Conservation (phyloP, 495 filamentous ascomycete species). For the Penicillium dipodomyicola region DNA sequence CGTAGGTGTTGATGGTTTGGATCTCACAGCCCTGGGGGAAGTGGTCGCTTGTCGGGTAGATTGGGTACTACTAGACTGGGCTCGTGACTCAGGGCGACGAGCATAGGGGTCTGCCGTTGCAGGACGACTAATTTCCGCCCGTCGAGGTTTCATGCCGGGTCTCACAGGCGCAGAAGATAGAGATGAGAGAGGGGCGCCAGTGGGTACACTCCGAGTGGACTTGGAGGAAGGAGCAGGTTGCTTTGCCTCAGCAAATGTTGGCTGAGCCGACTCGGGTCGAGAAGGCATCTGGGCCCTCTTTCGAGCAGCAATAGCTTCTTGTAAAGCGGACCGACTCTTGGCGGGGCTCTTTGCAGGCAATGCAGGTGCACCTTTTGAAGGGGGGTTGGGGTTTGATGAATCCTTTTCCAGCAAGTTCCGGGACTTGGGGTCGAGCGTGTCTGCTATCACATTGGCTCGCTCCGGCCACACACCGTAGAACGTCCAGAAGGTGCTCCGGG, state of each 20-base stretch:
- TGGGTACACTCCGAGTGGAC: conserved; percentile 33
- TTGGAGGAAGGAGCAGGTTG: conserved; percentile 41
- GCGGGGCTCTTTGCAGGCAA: conserved; percentile 35
- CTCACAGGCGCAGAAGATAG: conserved; percentile 60
- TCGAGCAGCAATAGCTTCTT: conserved; percentile 78
- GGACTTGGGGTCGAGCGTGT: conserved; percentile 67
- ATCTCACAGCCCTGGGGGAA: conserved; percentile 39
- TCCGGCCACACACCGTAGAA: conserved; percentile 76
- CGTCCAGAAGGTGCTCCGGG: conserved; percentile 80
- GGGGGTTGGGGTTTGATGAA: conserved; percentile 71
- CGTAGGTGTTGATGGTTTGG: conserved; percentile 32
- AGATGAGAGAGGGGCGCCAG: conserved; percentile 39
- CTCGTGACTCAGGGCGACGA: conserved; percentile 33
- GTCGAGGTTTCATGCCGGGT: conserved; percentile 45
- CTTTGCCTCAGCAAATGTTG: conserved; percentile 46
- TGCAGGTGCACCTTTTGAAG: conserved; percentile 41
- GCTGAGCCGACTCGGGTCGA: conserved; percentile 72
- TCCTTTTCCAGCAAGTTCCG: conserved; percentile 75
- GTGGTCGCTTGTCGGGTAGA: conserved; percentile 38
- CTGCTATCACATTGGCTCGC: conserved; percentile 72
- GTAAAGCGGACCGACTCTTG: conserved; percentile 54
- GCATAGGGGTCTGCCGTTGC: conserved; percentile 61
- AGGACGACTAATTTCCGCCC: conserved; percentile 52
- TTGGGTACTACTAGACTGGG: conserved; percentile 22
- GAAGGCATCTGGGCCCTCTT: conserved; percentile 65